phyloP scores from a whole-genome alignment of 768 basidiomycete species.

The Boletus patriciae region DNA sequence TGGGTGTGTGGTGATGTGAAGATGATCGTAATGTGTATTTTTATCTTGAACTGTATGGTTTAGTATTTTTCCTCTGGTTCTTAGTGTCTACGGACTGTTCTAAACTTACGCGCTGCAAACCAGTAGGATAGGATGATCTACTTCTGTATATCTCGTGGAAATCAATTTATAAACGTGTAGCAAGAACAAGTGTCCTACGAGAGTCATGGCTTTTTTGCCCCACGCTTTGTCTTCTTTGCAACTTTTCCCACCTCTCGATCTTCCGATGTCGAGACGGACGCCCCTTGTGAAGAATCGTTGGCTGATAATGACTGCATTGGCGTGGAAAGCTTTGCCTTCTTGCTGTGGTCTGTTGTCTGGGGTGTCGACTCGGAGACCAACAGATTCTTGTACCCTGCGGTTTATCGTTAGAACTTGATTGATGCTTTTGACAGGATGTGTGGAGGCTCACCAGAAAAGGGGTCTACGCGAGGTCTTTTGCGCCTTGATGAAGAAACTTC shows the following conservation, averaged over 20 bases:
- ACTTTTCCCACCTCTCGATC: conserved; percentile 25
- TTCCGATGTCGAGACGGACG: conserved; percentile 23
- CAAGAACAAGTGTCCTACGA: conserved; percentile 12
- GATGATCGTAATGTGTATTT: conserved; percentile 23
- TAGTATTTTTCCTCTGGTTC: conserved; percentile 19
- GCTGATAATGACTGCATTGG: neutral
- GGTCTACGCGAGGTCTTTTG: conserved; percentile 56
- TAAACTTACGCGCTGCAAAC: conserved; percentile 17
- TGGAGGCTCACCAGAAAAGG: conserved; percentile 56
- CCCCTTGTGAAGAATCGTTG: conserved; percentile 18
- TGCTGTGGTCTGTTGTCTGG: neutral
- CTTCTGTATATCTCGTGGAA: conserved; percentile 13
- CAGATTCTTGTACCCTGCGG: conserved; percentile 34
- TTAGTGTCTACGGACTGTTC: conserved; percentile 11
- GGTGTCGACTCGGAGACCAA: neutral
- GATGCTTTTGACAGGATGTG: neutral
- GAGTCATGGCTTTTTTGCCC: conserved; percentile 26
- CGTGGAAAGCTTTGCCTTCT: conserved; percentile 7
- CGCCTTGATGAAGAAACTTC: conserved; percentile 38
- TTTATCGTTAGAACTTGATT: neutral
- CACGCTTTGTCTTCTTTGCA: conserved; percentile 38
- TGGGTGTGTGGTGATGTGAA: conserved; percentile 69
- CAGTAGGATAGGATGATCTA: conserved; percentile 14
- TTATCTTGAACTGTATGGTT: conserved; percentile 30
- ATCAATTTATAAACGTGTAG: conserved; percentile 18